Percentiles rank a stretch among this genome's conserved stretches.
Conservation (phyloP, 192 early-diverging fungal genomes). For the Glomus cerebriforme region DNA sequence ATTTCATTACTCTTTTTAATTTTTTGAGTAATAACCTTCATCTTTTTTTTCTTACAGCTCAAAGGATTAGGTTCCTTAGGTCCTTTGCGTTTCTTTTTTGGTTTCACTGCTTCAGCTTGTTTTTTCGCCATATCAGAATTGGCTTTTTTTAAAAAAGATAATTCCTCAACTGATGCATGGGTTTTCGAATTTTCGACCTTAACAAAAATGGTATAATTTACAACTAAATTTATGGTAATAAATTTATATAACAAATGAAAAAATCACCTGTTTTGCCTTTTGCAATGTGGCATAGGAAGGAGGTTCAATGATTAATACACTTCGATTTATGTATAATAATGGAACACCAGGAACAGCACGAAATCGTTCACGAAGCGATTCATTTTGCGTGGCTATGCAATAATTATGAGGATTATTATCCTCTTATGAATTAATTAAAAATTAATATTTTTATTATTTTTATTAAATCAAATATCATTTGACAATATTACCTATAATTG, state of each 20-base stretch:
- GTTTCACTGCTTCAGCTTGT: slow-evolving; percentile 42
- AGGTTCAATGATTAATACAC: slow-evolving; percentile 80
- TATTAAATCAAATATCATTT: too few species aligned
- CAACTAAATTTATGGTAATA: not conserved
- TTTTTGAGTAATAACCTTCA: slow-evolving; percentile 13
- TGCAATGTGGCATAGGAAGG: slow-evolving; percentile 57
- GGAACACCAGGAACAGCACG: slow-evolving; percentile 80
- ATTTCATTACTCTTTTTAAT: slow-evolving; percentile 36
- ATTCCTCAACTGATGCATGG: slow-evolving; percentile 46
- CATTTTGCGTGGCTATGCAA: slow-evolving; percentile 82
- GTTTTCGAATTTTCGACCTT: slow-evolving; percentile 45
- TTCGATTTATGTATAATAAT: slow-evolving; percentile 79
- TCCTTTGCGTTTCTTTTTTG: slow-evolving; percentile 63
- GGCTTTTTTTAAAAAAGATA: slow-evolving; percentile 55
- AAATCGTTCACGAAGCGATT: slow-evolving; percentile 61
- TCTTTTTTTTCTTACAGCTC: slow-evolving; percentile 79
- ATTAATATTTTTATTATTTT: not conserved
- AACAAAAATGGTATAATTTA: not conserved
- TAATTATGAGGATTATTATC: slow-evolving; percentile 80
- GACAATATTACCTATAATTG: slow-evolving; percentile 64
- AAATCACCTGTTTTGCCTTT: slow-evolving; percentile 49
- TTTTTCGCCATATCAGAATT: slow-evolving; percentile 41
- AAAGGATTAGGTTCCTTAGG: slow-evolving; percentile 86
- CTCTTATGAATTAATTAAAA: slow-evolving; percentile 1
- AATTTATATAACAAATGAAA: not conserved